phyloP scores from a whole-genome alignment of 495 filamentous ascomycete genomes.

The Trichocladium uniseriatum region DNA sequence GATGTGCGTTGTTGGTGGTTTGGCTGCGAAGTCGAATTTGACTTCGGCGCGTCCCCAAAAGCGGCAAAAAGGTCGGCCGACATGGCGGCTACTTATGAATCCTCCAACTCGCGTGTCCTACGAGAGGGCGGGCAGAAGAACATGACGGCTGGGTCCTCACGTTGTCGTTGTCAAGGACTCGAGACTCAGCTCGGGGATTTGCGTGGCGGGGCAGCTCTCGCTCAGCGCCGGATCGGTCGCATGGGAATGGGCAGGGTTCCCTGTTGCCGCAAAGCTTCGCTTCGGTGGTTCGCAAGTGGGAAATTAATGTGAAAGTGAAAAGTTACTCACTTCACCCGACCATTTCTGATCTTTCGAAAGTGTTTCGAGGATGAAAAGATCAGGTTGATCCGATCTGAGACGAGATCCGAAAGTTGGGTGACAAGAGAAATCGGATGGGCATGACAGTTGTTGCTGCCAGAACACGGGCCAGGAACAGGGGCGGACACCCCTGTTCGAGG shows the following conservation, averaged over 20 bases:
- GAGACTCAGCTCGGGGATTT: not conserved
- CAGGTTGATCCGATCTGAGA: too few species aligned
- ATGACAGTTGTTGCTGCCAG: slow-evolving; percentile 2
- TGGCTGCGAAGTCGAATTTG: slow-evolving; percentile 21
- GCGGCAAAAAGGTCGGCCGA: slow-evolving; percentile 67
- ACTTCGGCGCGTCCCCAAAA: slow-evolving; percentile 43
- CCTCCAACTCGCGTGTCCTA: not conserved
- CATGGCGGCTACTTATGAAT: slow-evolving; percentile 38
- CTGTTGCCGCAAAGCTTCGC: not conserved
- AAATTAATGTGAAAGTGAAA: too few species aligned
- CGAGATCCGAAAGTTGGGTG: too few species aligned
- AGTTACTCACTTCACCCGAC: too few species aligned
- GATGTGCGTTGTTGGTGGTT: slow-evolving; percentile 14
- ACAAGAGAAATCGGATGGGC: slow-evolving; percentile 4
- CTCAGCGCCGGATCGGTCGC: too few species aligned
- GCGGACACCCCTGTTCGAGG: not conserved
- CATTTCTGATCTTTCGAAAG: too few species aligned
- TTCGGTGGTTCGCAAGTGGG: not conserved
- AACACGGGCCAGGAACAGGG: slow-evolving; percentile 5
- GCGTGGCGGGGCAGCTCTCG: not conserved
- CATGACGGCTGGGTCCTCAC: not conserved
- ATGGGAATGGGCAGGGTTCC: not conserved
- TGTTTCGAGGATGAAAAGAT: too few species aligned
- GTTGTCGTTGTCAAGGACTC: not conserved
- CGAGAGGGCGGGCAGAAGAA: not conserved